Evolutionary conservation across 192 early-diverging fungal genomes (phyloP).

Genomic region (Entomortierella beljakovae): DNA sequence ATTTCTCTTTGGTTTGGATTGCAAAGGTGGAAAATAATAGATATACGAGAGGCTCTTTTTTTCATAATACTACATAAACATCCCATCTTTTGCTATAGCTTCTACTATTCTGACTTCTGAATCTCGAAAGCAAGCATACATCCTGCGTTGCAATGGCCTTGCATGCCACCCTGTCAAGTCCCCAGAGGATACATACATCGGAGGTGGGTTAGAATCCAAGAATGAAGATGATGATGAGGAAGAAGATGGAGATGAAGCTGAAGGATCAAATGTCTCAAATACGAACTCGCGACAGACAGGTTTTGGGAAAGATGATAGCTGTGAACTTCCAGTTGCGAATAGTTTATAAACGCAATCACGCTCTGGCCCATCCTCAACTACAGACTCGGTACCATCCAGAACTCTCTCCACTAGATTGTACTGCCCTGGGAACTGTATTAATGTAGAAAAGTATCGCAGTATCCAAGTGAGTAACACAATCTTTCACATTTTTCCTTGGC

Average conservation of each 20-base stretch:
- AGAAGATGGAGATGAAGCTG: not conserved
- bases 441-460: not conserved
- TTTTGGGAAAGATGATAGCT: conserved; percentile 55
- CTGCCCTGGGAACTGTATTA: conserved; percentile 68
- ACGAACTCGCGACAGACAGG: conserved; percentile 69
- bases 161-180: conserved; percentile 6
- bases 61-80: conserved; percentile 3
- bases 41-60: too few relatives aligned
- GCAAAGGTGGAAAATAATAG: too few relatives aligned
- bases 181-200: conserved; percentile 4
- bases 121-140: conserved; percentile 22
- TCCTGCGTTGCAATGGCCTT: conserved; percentile 7
- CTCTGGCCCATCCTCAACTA: conserved; percentile 64
- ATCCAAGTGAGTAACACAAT: too few relatives aligned
- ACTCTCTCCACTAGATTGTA: conserved; percentile 64
- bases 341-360: conserved; percentile 65
- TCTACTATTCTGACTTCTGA: conserved; percentile 45
- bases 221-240: not conserved
- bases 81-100: conserved; percentile 49
- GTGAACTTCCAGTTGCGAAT: conserved; percentile 53
- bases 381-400: conserved; percentile 51
- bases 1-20: too few relatives aligned
- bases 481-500: too few relatives aligned
- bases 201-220: not conserved
- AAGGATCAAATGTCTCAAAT: conserved; percentile 55